Conservation (phyloP, 2,329 filamentous ascomycete genomes). For the Fusarium phyllophilum region DNA sequence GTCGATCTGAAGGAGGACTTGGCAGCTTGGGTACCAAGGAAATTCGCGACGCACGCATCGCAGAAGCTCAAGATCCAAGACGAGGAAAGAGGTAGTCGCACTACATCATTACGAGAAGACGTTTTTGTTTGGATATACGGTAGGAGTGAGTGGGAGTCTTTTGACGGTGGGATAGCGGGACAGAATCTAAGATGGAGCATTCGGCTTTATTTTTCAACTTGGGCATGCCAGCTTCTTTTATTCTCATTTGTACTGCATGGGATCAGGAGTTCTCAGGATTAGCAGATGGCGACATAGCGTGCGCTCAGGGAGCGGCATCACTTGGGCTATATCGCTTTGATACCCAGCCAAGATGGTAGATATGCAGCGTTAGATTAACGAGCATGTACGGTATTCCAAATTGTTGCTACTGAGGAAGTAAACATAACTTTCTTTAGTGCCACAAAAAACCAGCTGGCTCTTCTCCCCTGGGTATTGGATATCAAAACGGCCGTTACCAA, state of each 20-base stretch:
- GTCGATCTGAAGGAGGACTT: constrained; percentile 82
- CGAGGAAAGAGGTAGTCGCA: constrained; percentile 64
- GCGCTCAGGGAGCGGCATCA: constrained; percentile 17
- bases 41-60: constrained; percentile 82
- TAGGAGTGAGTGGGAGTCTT: background rate
- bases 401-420: constrained; percentile 13
- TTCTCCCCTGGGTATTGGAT: constrained; percentile 29
- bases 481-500: constrained; percentile 30
- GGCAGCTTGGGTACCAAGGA: constrained; percentile 94
- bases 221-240: constrained; percentile 13
- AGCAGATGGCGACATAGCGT: constrained; percentile 24
- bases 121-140: constrained; percentile 4
- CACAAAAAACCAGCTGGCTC: constrained; percentile 1
- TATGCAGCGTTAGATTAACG: constrained; percentile 10
- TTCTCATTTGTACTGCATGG: constrained; percentile 39
- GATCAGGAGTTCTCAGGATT: constrained; percentile 38
- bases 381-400: constrained; percentile 13
- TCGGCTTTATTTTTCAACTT: constrained; percentile 16
- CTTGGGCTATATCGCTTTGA: constrained; percentile 8
- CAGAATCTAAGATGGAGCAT: background rate
- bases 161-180: background rate
- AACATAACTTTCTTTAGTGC: constrained; percentile 13
- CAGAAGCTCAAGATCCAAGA: constrained; percentile 85
- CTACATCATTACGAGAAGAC: background rate
- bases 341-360: background rate